Base-by-base conservation (phyloP, 495 filamentous ascomycete genomes). In the Neurospora discreta region DNA sequence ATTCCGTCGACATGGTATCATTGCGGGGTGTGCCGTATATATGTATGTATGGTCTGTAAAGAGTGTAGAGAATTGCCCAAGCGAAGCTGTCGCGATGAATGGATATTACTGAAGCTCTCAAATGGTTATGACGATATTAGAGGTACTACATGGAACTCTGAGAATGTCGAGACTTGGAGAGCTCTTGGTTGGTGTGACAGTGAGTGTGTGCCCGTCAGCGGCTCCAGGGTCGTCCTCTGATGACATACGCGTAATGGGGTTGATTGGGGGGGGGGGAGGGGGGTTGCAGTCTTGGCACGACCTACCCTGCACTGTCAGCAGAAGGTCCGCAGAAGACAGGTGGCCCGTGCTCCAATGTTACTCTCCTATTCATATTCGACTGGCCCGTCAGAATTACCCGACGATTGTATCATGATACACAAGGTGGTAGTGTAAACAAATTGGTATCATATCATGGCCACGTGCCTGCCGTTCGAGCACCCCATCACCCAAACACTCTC, bases 1-100 rank as follows among this genome's bases (percentile, higher is more conserved):
- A 73, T 77, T 84, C 80, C 68, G 80, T 71, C 67, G 81, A 79
- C 81, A 81, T 80, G 65, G 78, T 78, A 8, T 75, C 76, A 78
- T 79, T 67, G 69, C 72, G 73, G 39, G 40, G n/a, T 30, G 52
- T 33, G 52, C 18, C 5, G 33, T 36, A 5, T 36, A 4, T 60
- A 0, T 38, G 4, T 60, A 0, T 60, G 39, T 39, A 39, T 60
- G 23, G 30, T 44, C 8, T 20, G 42, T n/a, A 1, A n/a, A 8
- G 42, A 3, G 4, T 26, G 9, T 15, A 5, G 4, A 58, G 46
- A 20, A 20, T 60, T 60, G 13, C 13, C 23, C 20, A 23, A 30
- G 11, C 11, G 3, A 7, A 38, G 38, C 8, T 60, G 23, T 52
- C 10, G 44, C 44, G 44, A 26, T 0, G 9, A 58, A 7, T 4